These are phyloP conservation scores for Sechiopsis laciniata DNA, from an alignment of 306 rosid genomes.

Conservation along the genomic window DNA sequence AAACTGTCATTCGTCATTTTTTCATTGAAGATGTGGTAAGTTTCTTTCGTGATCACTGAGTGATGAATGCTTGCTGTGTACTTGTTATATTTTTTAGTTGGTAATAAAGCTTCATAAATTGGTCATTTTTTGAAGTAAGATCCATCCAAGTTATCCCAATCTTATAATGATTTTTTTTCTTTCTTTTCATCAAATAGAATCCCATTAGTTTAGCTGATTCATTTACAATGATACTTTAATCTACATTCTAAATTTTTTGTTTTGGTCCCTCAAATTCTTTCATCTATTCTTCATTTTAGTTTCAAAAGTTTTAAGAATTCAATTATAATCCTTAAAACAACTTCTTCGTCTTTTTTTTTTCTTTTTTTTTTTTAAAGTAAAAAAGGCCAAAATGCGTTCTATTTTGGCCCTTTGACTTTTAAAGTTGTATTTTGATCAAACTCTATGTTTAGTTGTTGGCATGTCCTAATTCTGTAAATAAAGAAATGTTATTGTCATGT, in stretches of 20 bases:
- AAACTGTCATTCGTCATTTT: background rate
- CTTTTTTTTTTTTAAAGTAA: too few species aligned
- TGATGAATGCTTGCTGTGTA: conserved; percentile 14
- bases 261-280: background rate
- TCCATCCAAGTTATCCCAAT: background rate
- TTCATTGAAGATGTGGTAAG: background rate
- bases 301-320: background rate
- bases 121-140: conserved; percentile 1
- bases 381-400: background rate
- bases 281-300: background rate
- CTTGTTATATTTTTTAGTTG: conserved; percentile 16
- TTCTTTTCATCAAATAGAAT: background rate
- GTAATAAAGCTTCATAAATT: conserved; percentile 14
- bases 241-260: background rate
- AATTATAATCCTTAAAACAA: background rate
- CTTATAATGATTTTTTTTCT: background rate
- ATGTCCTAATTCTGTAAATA: background rate
- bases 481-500: background rate
- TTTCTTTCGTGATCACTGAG: background rate
- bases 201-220: background rate
- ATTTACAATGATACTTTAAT: background rate
- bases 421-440: background rate
- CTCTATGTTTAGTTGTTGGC: background rate
- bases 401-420: background rate
- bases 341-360: background rate